Evolutionary conservation across 768 basidiomycete species (phyloP), one percentile per base, ranked within the genome.

Genomic region (Boletus eberwhitei): DNA sequence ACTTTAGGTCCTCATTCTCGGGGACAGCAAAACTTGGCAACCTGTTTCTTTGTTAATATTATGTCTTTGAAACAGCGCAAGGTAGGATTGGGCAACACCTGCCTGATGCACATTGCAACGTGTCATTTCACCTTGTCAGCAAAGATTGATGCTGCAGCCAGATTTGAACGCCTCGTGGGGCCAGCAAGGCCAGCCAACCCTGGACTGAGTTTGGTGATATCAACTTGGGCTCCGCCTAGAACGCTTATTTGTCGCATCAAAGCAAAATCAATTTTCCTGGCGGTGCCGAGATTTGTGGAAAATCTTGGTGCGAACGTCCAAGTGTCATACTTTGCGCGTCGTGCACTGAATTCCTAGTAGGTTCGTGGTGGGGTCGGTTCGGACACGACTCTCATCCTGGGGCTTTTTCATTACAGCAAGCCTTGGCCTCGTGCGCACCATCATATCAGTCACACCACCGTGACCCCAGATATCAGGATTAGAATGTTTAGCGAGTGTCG

Each of bases 141-240:
- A 46, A 44, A 32, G 37, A 21, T 8, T 50, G 35, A 36, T 11
- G 24, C 21, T 42, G 38, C 3, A 8, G 32, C 35, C 32, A 38
- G 22, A 59, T 50, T 24, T 26, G 48, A 56, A 45, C 8, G 48
- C 65, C 64, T 66, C 64, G 46, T 65, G 64, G 51, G 1, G 31
- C 12, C 46, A 59, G 63, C 63, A 22, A 62, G 65, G 64, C 31
- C 14, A 37, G 5, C 22, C 22, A 17, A 34, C 7, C 41, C 52
- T 45, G 29, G n/a, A 19, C 13, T 19, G 9, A 41, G 37, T 8
- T 52, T 11, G 35, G 36, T 38, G 16, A 52, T 22, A 52, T 52
- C 12, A 24, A 37, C 29, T 12, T 26, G 17, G 12, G 26, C 13
- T 32, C 26, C 38, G 39, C 41, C 44, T 19, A n/a, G 6, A 26